phyloP scores from a whole-genome alignment of 768 basidiomycete genomes.

The Mycena albidolilacea region DNA sequence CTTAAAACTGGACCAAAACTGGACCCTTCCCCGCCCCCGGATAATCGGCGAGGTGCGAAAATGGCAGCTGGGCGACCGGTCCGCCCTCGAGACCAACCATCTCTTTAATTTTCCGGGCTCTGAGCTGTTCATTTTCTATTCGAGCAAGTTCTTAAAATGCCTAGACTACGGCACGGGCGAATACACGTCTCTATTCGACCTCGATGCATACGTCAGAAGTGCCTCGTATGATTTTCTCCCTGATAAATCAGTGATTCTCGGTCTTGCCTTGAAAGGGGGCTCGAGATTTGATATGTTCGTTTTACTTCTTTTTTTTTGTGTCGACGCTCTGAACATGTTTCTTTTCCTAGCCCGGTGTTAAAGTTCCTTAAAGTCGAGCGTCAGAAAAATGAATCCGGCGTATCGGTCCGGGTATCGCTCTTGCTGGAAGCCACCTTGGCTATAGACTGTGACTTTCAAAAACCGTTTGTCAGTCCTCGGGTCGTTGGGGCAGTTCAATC shows the following conservation, averaged over 20 bases:
- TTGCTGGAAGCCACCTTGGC: constrained; percentile 26
- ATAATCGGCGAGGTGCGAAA: constrained; percentile 29
- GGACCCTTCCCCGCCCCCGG: constrained; percentile 25
- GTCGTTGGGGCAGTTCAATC: constrained; percentile 34
- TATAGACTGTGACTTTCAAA: constrained; percentile 25
- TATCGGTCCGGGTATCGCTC: constrained; percentile 4
- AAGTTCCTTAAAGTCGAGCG: constrained; percentile 16
- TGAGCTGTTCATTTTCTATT: constrained; percentile 34
- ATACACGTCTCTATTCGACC: constrained; percentile 19
- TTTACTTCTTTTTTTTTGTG: background rate
- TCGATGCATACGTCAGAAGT: constrained; percentile 26
- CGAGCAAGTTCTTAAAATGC: constrained; percentile 27
- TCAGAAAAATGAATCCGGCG: background rate
- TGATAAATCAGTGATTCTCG: constrained; percentile 29
- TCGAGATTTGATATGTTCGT: constrained; percentile 34
- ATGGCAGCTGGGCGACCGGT: constrained; percentile 15
- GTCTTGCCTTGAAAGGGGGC: constrained; percentile 27
- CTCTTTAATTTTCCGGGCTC: constrained; percentile 33
- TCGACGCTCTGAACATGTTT: background rate
- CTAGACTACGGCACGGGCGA: constrained; percentile 27
- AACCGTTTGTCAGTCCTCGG: constrained; percentile 35
- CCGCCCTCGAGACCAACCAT: constrained; percentile 31
- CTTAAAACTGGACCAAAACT: constrained; percentile 21
- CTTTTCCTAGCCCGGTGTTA: constrained; percentile 19
- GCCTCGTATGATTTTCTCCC: constrained; percentile 31